A percentile compares a stretch with the other conserved stretches of the same genome.
Conservation (phyloP, 1,284 basidiomycete species). For the Irpex sp. region DNA sequence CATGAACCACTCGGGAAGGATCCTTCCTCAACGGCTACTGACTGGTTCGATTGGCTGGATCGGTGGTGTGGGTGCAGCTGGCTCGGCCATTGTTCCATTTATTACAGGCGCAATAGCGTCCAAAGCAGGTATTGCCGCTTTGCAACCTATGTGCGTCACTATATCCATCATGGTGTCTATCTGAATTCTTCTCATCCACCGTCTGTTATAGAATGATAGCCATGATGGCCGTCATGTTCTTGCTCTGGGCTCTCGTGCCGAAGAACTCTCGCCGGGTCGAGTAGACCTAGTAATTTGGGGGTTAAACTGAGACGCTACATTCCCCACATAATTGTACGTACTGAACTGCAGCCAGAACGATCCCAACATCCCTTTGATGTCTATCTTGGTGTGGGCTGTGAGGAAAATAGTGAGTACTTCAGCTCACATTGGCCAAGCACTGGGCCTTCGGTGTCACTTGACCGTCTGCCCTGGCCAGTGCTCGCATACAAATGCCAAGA, state of each 20-base stretch:
- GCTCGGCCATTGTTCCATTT: constrained; percentile 53
- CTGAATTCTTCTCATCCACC: neutral
- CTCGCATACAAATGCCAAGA: too few relatives aligned
- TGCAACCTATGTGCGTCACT: constrained; percentile 53
- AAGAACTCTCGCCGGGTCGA: neutral
- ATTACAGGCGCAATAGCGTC: constrained; percentile 53
- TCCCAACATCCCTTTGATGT: too few relatives aligned
- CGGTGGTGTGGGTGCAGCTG: constrained; percentile 47
- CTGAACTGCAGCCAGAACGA: too few relatives aligned
- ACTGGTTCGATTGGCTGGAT: constrained; percentile 58
- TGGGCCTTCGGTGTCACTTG: too few relatives aligned
- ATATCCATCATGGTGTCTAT: neutral
- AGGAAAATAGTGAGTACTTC: too few relatives aligned
- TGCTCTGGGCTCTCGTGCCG: neutral
- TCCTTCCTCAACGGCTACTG: constrained; percentile 48
- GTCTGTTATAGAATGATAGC: constrained; percentile 34
- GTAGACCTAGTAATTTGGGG: neutral
- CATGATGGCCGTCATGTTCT: constrained; percentile 41
- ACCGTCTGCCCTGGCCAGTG: too few relatives aligned
- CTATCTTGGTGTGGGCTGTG: too few relatives aligned
- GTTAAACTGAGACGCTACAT: too few relatives aligned
- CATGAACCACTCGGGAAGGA: constrained; percentile 43
- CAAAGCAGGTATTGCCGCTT: constrained; percentile 43
- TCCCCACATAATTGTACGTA: too few relatives aligned
- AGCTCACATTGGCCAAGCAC: too few relatives aligned